Conservation (phyloP, 495 filamentous ascomycete genomes). For the Penicillium paxilli region DNA sequence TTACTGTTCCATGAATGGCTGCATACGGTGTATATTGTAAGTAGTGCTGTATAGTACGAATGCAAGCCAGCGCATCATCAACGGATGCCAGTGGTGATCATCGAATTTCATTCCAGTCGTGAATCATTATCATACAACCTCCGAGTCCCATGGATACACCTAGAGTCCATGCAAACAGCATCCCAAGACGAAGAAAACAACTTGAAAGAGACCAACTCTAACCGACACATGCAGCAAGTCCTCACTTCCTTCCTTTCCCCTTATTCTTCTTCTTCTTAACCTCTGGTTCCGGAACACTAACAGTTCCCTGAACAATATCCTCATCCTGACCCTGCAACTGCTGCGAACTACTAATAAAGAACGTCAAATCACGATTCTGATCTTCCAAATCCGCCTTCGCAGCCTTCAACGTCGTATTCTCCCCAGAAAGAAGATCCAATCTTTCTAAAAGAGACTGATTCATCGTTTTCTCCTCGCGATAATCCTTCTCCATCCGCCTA, state of each 20-base stretch:
- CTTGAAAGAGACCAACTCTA: background rate
- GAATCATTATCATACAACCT: background rate
- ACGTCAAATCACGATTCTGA: slow-evolving; percentile 84
- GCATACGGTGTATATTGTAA: too few relatives aligned
- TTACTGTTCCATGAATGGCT: too few relatives aligned
- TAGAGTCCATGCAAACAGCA: background rate
- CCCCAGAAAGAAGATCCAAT: slow-evolving; percentile 64
- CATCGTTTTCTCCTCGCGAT: slow-evolving; percentile 86
- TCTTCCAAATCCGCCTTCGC: slow-evolving; percentile 69
- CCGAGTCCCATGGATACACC: background rate
- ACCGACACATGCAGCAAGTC: background rate
- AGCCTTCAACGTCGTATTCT: slow-evolving; percentile 53
- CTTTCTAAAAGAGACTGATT: slow-evolving; percentile 74
- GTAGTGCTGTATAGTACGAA: too few relatives aligned
- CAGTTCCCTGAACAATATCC: slow-evolving; percentile 57
- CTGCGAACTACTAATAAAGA: slow-evolving; percentile 83
- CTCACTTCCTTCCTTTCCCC: slow-evolving; percentile 32
- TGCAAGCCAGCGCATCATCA: background rate
- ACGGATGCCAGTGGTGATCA: background rate
- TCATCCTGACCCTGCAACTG: slow-evolving; percentile 71
- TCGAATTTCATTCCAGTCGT: background rate
- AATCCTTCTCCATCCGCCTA: slow-evolving; percentile 69
- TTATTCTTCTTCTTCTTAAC: slow-evolving; percentile 58
- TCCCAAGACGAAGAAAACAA: background rate
- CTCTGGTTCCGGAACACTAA: slow-evolving; percentile 52